A percentile compares a stretch with the other conserved stretches of the same genome.
Conservation (phyloP, 768 basidiomycete genomes). For the Glaciozyma martinii region DNA sequence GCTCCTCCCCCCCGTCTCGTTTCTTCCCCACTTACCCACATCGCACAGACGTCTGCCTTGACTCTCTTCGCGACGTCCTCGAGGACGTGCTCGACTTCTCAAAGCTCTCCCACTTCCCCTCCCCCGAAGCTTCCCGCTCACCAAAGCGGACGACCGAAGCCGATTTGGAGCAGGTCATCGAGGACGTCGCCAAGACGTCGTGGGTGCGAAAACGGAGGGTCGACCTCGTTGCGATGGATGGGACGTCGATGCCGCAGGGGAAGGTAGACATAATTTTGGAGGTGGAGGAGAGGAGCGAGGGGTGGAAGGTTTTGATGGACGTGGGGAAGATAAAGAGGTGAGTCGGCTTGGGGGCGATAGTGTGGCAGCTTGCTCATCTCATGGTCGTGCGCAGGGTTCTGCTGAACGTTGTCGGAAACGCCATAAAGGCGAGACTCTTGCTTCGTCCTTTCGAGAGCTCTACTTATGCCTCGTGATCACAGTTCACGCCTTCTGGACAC, state of each 20-base stretch:
- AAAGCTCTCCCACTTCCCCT: neutral
- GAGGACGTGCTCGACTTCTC: neutral
- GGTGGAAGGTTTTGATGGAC: conserved; percentile 11
- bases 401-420: neutral
- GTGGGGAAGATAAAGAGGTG: conserved; percentile 13
- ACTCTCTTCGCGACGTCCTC: neutral
- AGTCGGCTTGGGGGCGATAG: neutral
- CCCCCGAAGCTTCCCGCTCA: neutral
- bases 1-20: conserved; percentile 9
- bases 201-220: conserved; percentile 22
- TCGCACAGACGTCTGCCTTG: conserved; percentile 11
- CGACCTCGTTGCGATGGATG: conserved; percentile 15
- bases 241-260: neutral
- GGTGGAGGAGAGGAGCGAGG: conserved; percentile 7
- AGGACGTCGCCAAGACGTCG: conserved; percentile 7
- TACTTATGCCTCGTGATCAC: neutral
- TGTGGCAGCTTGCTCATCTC: neutral
- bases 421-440: neutral
- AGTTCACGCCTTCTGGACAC: neutral
- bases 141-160: neutral
- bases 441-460: neutral
- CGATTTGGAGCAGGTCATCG: neutral
- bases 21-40: neutral
- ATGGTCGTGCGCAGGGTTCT: neutral
- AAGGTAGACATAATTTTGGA: conserved; percentile 20